Evolutionary conservation across 148 eudicot genomes (phyloP), one percentile per base, ranked within the genome.

Genomic region (Rhododendron molle): DNA sequence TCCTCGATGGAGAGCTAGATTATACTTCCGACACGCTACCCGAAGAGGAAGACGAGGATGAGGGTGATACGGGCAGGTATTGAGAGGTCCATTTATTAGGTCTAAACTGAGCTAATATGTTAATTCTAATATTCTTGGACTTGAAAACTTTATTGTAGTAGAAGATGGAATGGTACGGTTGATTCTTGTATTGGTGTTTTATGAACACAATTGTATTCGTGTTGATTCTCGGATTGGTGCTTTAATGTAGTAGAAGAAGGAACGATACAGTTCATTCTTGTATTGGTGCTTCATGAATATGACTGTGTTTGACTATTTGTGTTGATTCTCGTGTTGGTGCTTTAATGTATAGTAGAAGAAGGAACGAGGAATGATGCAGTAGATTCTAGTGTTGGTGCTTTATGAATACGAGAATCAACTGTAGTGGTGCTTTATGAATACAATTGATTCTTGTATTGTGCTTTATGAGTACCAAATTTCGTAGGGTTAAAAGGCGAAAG

Each of bases 1-100:
- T 92, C 84, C 92, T 95, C 32, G 98, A 94, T 49, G 93, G 91
- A 1, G 98, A 94, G 87, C 71, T 96, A 56, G 93, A 90, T 78
- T 83, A 87, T 71, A 81, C 88, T 10, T 93, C 98, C 16, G 96
- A 91, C 86, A 47, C 74, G 26, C 90, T 94, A 20, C 90, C 87
- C 8, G 92, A 91, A 40, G 72, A 87, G 52, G 95, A 86, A 47
- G 34, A 50, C 11, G 58, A 34, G 5, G 84, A 81, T 20, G 92
- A 88, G 28, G 47, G 80, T 11, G 88, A 82, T 54, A 43, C 3
- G 56, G 56, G 8, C 49, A 86, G 88, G 88, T 86, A 82, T 46
- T 76, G 21, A 8, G 3, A 58, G 38, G 32, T 82, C 26, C 36
- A 10, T 40, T 20, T n/a, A 43, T 65, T 21, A 65, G 84, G 84